phyloP scores from a whole-genome alignment of 1,284 basidiomycete species.

The Macrocybe sp. region DNA sequence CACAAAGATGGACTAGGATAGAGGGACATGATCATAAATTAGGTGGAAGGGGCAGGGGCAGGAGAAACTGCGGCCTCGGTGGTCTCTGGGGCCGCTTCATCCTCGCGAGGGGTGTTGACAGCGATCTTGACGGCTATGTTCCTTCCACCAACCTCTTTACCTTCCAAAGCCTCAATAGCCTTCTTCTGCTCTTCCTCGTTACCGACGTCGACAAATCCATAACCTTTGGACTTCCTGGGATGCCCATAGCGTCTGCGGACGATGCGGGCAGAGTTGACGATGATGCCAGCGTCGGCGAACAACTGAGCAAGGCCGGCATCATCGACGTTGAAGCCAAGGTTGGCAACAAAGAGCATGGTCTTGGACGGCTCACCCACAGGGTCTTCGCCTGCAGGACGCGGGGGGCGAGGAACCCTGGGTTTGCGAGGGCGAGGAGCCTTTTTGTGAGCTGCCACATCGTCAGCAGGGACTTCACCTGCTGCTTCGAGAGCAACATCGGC shows the following conservation, averaged over 20 bases:
- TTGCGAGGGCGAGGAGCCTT: conserved; percentile 59
- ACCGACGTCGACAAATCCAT: conserved; percentile 91
- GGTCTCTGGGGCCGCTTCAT: conserved; percentile 24
- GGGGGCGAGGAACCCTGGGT: conserved; percentile 49
- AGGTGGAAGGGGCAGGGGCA: conserved; percentile 18
- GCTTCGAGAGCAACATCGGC: conserved; percentile 27
- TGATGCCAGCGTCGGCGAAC: conserved; percentile 81
- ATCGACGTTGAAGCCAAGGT: conserved; percentile 88
- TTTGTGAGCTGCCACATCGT: conserved; percentile 32
- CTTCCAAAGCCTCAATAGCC: conserved; percentile 77
- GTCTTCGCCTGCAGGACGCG: conserved; percentile 68
- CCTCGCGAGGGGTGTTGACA: conserved; percentile 57
- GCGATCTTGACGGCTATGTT: conserved; percentile 86
- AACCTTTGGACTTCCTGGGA: conserved; percentile 85
- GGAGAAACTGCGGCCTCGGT: conserved; percentile 29
- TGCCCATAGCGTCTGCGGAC: conserved; percentile 79
- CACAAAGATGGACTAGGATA: conserved; percentile 1
- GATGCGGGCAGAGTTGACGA: conserved; percentile 79
- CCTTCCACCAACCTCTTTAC: conserved; percentile 78
- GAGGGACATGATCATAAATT: conserved; percentile 11
- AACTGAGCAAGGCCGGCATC: conserved; percentile 72
- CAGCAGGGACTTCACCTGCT: conserved; percentile 28
- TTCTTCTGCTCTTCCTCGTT: conserved; percentile 80
- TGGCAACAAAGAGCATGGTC: conserved; percentile 90
- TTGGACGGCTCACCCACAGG: conserved; percentile 78